Base-by-base conservation (phyloP, 164 flowering plant species). In the Stephania cephalantha region DNA sequence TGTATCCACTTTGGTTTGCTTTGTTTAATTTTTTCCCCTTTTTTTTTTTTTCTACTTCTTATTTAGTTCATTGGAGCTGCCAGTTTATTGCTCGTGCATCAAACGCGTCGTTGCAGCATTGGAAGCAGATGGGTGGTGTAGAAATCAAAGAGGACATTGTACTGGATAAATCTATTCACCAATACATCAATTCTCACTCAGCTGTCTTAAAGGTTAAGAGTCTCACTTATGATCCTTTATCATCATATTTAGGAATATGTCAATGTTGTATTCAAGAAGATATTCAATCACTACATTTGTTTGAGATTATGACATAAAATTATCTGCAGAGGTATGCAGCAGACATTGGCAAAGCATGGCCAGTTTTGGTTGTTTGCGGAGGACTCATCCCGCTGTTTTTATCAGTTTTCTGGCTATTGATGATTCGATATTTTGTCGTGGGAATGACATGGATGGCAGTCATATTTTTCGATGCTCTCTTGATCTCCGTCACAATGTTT, bases 401-500 rank as follows among this genome's bases (percentile, higher is more conserved):
- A 74, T 90, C 99, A 46, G 87, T 93, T 71, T 77, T 93, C 76
- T 95, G 99, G 99, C 81, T 95, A 81, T 80, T 94, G 65, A 80
- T 95, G 95, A 92, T 92, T 75, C 87, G 97, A 18, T 90, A 91
- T 86, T 90, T 93, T 85, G 99, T 93, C 77, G 83, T 89, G 75
- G 99, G 87, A 78, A 95, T 95, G 99, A 93, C 97, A 55, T 95
- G 99, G 99, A 87, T 95, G 74, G 93, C 99, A 46, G 97, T 93
- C 71, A 73, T 83, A 48, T 77, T 95, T 71, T 95, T 95, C 76
- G 88, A 93, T 78, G 68, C 88, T 76, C 98, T 95, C 63, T 81
- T 93, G 64, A 79, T 92, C 80, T 86, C 98, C 25, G 90, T 90
- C 69, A 95, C 98, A 66, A 92, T 93, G 91, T 88, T 95, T 68